These are phyloP conservation scores for Pseudoscleropodium purum DNA, from an alignment of 225 moss, liverwort and hornwort species.

Conservation along the genomic window DNA sequence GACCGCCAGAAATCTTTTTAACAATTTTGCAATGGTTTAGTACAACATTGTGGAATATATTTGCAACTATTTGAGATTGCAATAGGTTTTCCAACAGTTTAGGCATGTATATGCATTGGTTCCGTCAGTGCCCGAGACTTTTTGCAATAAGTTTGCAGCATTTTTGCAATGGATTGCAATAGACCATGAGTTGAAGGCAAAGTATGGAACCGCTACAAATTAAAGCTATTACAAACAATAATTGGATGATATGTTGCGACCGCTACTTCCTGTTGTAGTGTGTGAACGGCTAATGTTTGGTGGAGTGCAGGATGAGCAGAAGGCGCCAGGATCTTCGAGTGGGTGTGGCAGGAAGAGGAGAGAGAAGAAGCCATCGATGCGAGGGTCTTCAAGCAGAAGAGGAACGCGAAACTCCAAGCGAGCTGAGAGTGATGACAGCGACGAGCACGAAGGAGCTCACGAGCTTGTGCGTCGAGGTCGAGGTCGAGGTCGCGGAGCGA, in stretches of 20 bases:
- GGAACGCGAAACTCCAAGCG: slow-evolving; percentile 7
- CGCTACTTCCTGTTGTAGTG: background rate
- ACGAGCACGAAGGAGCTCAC: slow-evolving; percentile 2
- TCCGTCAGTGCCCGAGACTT: background rate
- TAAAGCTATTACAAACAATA: background rate
- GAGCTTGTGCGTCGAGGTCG: slow-evolving; percentile 8
- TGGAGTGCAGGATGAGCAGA: slow-evolving; percentile 16
- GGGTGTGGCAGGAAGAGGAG: slow-evolving; percentile 7
- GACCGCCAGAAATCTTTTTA: background rate
- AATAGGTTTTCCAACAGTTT: background rate
- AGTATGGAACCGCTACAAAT: background rate
- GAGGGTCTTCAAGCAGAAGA: slow-evolving; percentile 2
- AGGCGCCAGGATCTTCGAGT: slow-evolving; percentile 28
- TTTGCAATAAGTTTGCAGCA: background rate
- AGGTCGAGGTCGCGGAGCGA: background rate
- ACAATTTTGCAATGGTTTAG: background rate
- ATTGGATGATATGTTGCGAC: background rate
- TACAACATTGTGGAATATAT: background rate
- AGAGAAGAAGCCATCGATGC: background rate
- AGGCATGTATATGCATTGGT: background rate
- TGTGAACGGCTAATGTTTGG: background rate
- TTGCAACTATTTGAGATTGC: background rate
- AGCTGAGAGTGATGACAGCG: slow-evolving; percentile 24
- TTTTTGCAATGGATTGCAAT: background rate
- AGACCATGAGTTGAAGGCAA: background rate